Percentiles rank a stretch among this genome's conserved stretches.
These are phyloP conservation scores for Aureobasidium sp. DNA, from an alignment of 2,329 filamentous ascomycete species.

Conservation along the genomic window DNA sequence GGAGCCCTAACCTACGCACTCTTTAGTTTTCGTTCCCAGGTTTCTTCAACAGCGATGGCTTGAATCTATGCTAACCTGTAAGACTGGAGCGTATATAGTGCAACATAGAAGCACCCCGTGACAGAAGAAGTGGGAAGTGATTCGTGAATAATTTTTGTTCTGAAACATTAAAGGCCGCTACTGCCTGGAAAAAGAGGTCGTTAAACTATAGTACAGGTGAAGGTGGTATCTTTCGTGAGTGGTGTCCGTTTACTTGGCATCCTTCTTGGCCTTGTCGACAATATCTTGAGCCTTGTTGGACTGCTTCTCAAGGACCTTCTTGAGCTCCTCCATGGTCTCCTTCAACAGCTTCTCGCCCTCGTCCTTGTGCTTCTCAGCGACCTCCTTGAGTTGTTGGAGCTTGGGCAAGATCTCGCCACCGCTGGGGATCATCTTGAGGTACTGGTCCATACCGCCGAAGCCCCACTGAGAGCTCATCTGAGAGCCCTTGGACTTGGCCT, in stretches of 20 bases:
- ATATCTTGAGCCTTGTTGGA: constrained; percentile 53
- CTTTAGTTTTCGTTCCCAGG: not conserved
- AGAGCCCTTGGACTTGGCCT: constrained; percentile 49
- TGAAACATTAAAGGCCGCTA: constrained; percentile 3
- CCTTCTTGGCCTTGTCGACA: constrained; percentile 47
- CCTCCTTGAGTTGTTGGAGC: constrained; percentile 56
- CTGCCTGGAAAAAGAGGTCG: constrained; percentile 6
- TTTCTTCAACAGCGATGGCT: too few relatives aligned
- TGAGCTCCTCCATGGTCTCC: constrained; percentile 61
- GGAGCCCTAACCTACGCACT: not conserved
- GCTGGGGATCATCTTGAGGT: constrained; percentile 59
- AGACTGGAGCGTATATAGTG: too few relatives aligned
- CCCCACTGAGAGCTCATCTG: not conserved
- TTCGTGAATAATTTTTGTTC: not conserved
- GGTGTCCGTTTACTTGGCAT: constrained; percentile 28
- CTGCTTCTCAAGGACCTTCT: constrained; percentile 57
- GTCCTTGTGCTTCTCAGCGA: constrained; percentile 60
- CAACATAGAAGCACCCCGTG: too few relatives aligned
- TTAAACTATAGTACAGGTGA: constrained; percentile 14
- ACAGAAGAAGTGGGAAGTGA: not conserved
- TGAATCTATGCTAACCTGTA: too few relatives aligned
- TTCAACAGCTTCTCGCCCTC: constrained; percentile 64
- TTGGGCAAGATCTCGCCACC: constrained; percentile 60
- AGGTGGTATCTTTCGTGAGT: not conserved
- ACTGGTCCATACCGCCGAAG: constrained; percentile 48